Evolutionary conservation across 805 yeast genomes (phyloP).

Genomic region (Priceomyces melissophilus): DNA sequence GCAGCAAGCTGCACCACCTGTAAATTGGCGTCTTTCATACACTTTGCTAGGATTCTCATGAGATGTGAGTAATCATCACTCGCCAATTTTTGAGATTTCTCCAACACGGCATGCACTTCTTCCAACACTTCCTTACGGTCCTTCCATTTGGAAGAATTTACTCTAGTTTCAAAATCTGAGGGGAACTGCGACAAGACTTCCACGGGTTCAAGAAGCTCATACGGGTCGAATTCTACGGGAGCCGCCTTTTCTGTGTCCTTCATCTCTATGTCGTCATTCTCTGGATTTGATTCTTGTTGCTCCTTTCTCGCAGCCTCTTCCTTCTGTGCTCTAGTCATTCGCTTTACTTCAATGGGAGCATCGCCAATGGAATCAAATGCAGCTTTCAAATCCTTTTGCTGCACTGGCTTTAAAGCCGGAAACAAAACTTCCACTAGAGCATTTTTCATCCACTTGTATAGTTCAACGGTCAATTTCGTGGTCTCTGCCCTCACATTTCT

Average conservation of each 20-base stretch:
- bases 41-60: slow-evolving; percentile 60
- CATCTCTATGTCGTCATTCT: slow-evolving; percentile 23
- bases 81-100: slow-evolving; percentile 54
- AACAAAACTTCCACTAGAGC: slow-evolving; percentile 57
- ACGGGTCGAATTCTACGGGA: slow-evolving; percentile 50
- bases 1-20: slow-evolving; percentile 83
- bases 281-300: slow-evolving; percentile 9
- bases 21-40: slow-evolving; percentile 84
- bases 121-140: slow-evolving; percentile 85
- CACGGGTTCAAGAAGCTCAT: slow-evolving; percentile 66
- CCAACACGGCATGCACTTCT: slow-evolving; percentile 47
- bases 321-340: slow-evolving; percentile 55
- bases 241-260: slow-evolving; percentile 15
- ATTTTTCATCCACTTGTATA: slow-evolving; percentile 73
- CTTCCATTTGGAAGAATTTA: slow-evolving; percentile 78
- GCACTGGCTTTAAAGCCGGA: slow-evolving; percentile 81
- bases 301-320: slow-evolving; percentile 28
- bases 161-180: slow-evolving; percentile 48
- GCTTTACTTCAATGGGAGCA: slow-evolving; percentile 45
- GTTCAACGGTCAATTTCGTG: slow-evolving; percentile 59
- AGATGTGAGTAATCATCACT: slow-evolving; percentile 64
- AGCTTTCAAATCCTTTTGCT: slow-evolving; percentile 75
- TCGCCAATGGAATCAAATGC: slow-evolving; percentile 55
- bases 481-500: slow-evolving; percentile 81
- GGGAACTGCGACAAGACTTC: slow-evolving; percentile 69